A percentile compares a stretch with the other conserved stretches of the same genome.
phyloP scores from a whole-genome alignment of 2,329 filamentous ascomycete species.

The Neonectria magnoliae region DNA sequence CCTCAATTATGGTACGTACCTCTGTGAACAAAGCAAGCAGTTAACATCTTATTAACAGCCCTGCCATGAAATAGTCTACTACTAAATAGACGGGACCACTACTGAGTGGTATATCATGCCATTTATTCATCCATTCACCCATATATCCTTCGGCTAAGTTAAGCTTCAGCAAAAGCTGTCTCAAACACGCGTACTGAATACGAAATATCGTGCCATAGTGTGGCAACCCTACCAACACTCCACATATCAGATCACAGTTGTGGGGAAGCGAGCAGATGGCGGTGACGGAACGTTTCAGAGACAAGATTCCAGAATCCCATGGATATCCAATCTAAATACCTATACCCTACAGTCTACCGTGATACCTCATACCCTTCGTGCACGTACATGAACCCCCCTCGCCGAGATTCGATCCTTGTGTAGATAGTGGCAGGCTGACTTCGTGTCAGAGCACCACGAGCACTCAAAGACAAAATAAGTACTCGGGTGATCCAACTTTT shows the following conservation, averaged over 20 bases:
- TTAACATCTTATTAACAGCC: no score
- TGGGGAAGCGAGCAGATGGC: background rate
- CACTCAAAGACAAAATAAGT: background rate
- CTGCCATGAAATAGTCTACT: background rate
- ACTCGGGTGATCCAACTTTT: background rate
- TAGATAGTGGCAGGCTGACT: background rate
- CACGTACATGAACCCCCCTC: background rate
- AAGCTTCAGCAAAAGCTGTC: background rate
- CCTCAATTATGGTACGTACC: background rate
- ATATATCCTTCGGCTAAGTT: no score
- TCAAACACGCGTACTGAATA: background rate
- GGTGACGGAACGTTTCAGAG: background rate
- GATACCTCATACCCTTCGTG: background rate
- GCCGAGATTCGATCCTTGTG: background rate
- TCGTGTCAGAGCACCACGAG: background rate
- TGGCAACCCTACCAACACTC: background rate
- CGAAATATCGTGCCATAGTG: background rate
- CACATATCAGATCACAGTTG: background rate
- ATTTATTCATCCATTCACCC: no score
- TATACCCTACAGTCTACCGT: background rate
- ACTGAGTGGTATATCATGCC: background rate
- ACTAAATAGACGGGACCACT: no score
- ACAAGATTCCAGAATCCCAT: background rate
- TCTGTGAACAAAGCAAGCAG: no score
- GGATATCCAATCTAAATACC: constrained; percentile 7